Base-by-base conservation (phyloP, 352 stramenopile species). In the Pythium dissotocum region DNA sequence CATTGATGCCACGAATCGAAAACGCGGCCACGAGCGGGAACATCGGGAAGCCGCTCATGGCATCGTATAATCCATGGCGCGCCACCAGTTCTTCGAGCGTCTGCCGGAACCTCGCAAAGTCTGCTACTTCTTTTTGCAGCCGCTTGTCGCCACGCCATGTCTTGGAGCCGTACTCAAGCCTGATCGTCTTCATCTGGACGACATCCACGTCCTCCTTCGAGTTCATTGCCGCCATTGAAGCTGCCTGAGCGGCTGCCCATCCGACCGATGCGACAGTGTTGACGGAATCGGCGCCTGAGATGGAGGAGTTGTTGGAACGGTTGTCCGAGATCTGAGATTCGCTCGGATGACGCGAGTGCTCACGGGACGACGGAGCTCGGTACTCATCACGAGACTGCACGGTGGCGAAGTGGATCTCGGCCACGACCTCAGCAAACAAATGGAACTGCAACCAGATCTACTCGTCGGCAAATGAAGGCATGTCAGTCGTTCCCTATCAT, bases 371-470 rank as follows among this genome's bases (percentile, higher is more conserved):
- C 4, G 62, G 49, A 26, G 32, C 36, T 28, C 55, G 53, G 10
- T 52, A 58, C 1, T 69, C 40, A 42, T 87, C 75, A 21, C 74
- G 77, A 14, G 76, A 71, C 32, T 89, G 82, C 2, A 83, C 70
- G 0, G 70, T 79, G 8, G 73, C 72, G 24, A 91, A 88, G 61
- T 85, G 87, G 38, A 93, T 81, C 35, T 91, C 85, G 0, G 83
- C 83, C 13, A 91, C 49, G 30, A 88, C 66, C 38, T 93, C 85
- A 0, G 78, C 75, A 40, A 91, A 93, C 24, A 89, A 44, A 55
- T 91, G 79, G 52, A 93, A 93, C 58, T 93, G 85, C 4, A 91
- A 55, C 83, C 82, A 93, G 44, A 91, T 90, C 85, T 93, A 62
- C n/a, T 57, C 21, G 57, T 24, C 12, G 58, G n/a, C 9, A n/a